Base-by-base conservation (phyloP, 2,329 filamentous ascomycete species). In the Xylaria multiplex region DNA sequence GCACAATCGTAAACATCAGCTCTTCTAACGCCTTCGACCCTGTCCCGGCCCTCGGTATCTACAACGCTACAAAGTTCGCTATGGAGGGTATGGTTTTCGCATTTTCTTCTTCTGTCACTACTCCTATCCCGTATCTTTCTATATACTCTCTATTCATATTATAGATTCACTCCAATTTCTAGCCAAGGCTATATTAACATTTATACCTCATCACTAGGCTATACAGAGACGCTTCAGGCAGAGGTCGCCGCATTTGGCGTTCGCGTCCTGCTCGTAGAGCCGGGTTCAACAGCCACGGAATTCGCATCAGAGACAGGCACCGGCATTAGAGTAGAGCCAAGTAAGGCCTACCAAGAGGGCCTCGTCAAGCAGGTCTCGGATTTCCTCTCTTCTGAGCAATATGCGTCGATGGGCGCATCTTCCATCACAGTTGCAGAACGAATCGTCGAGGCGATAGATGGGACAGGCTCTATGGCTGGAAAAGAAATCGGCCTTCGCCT, bases 1-100 rank as follows among this genome's bases (percentile, higher is more conserved):
- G 73, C 11, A 74, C 73, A n/a, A 75, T 76, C 46, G 69, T 75
- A 53, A 75, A 75, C 48, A 66, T 76, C 35, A 70, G 72, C 58
- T 74, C 73, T 55, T 46, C 69, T 2, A 55, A 37, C n/a, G 70
- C 42, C 13, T 16, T 71, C 8, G 13, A 22, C 2, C 58, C 67
- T 3, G 11, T 46, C n/a, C 70, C 73, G 2, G 70, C 63, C 7
- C 61, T 76, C 2, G 70, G 71, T 35, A 66, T 71, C 8, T 75
- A 75, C 40, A 32, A 24, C 1, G 69, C 72, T 9, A 73, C 72
- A 27, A 75, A 74, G 43, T 68, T 43, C 6, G 74, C 73, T 13
- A n/a, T 75, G 19, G 72, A 74, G 50, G 73, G 73, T 61, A 59
- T 40, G 14, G 2, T 49, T 30, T 11, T 58, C 16, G 0, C 37